Base-by-base conservation (phyloP, 78 protist species). In the Dictyostelium capitatum region DNA sequence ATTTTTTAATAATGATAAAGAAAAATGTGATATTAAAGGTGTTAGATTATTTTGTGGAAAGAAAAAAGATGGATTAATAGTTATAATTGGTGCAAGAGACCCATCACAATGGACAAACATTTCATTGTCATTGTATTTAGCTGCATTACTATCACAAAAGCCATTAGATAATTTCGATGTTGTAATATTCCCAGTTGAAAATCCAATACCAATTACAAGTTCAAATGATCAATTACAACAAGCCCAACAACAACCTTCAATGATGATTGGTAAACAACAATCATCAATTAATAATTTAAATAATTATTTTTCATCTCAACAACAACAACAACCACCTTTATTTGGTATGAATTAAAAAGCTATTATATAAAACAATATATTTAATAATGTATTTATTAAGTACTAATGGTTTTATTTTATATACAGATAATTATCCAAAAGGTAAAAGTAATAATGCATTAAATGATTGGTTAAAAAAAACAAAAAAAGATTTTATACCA, bases 401-500 rank as follows among this genome's bases (percentile, higher is more conserved):
- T 48, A 64, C 5, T 64, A 64, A 30, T 64, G 6, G 12, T 64
- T 30, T 67, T 17, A 25, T 51, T 77, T 15, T n/a, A 14, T 75
- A 5, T 48, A 8, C 25, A 43, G 41, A 25, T 48, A 50, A 50
- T 51, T 50, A 77, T 77, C 41, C 48, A 50, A 77, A 50, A 28
- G 23, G 41, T 28, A 62, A 32, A 57, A 74, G 11, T 19, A 57
- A 84, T 59, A 8, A 25, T n/a, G 91, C 51, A 41, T 74, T 84
- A 32, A 74, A 54, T 54, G 91, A 84, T 57, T 84, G 91, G 91
- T 46, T 84, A 74, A 84, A 74, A 30, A 53, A 79, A 54, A 74
- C 91, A 19, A 74, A 57, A 56, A 72, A n/a, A 74, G 50, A 51
- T 17, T 83, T 72, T 81, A 72, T 3, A 3, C 28, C 11, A 41